Percentiles rank a stretch among this genome's conserved stretches.
phyloP scores from a whole-genome alignment of 2,329 filamentous ascomycete genomes.

The Claviceps pusilla region DNA sequence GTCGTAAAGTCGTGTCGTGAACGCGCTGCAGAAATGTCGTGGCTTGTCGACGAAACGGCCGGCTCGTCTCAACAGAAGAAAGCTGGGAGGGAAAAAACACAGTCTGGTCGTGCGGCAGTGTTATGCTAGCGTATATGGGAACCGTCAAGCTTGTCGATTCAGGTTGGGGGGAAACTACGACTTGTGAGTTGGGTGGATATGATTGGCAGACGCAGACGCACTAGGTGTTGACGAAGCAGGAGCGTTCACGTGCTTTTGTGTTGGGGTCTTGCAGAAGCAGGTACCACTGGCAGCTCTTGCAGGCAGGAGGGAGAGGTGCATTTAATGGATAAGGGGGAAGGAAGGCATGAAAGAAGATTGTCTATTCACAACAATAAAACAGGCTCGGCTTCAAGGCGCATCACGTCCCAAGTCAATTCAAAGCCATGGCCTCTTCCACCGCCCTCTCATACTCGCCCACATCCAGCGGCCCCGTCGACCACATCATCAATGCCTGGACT shows the following conservation, averaged over 20 bases:
- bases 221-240: neutral
- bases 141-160: neutral
- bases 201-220: constrained; percentile 4
- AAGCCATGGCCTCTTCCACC: constrained; percentile 21
- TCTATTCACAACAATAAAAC: too few species aligned
- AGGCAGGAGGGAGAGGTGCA: neutral
- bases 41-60: constrained; percentile 4
- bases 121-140: constrained; percentile 1
- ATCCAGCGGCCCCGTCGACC: constrained; percentile 60
- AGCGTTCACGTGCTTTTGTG: neutral
- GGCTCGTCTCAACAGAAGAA: neutral
- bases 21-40: constrained; percentile 2
- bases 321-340: too few species aligned
- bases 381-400: too few species aligned
- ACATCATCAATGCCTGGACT: constrained; percentile 64
- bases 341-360: too few species aligned
- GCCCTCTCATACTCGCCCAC: constrained; percentile 55
- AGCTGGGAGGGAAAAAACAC: neutral
- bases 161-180: neutral
- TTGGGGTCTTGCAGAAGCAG: neutral
- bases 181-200: neutral
- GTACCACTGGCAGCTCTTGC: neutral
- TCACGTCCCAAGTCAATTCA: neutral
- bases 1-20: constrained; percentile 2
- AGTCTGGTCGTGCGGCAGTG: constrained; percentile 8